Conservation (phyloP, 2,329 filamentous ascomycete genomes). For the Penicillium sp. region DNA sequence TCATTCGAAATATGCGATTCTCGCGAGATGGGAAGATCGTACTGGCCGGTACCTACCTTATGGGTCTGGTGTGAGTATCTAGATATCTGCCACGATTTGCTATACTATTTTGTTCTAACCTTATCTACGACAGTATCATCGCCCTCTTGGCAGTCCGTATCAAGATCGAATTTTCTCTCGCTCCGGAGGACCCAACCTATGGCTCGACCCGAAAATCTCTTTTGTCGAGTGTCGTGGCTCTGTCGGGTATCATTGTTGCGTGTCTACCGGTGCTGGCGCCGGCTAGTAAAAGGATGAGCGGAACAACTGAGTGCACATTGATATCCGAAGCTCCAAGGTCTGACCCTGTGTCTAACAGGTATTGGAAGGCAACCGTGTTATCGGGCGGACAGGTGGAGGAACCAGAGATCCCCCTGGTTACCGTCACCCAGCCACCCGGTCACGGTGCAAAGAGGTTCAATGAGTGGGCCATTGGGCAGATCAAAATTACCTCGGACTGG, state of each 20-base stretch:
- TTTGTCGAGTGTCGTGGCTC: conserved; percentile 11
- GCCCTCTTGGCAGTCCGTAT: conserved; percentile 14
- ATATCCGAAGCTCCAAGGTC: not conserved
- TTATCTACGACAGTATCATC: conserved; percentile 12
- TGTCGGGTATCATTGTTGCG: conserved; percentile 21
- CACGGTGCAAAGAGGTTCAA: conserved; percentile 19
- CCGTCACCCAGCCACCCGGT: conserved; percentile 12
- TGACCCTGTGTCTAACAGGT: conserved; percentile 8
- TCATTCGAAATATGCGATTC: conserved; percentile 8
- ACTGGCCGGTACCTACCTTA: conserved; percentile 9
- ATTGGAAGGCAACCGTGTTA: conserved; percentile 19
- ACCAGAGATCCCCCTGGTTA: conserved; percentile 20
- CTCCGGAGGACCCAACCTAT: conserved; percentile 13
- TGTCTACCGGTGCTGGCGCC: conserved; percentile 20
- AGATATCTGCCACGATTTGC: too few relatives aligned
- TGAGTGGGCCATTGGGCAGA: conserved; percentile 22
- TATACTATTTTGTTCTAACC: not conserved
- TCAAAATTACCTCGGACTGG: conserved; percentile 29
- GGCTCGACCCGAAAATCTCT: conserved; percentile 18
- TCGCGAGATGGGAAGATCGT: conserved; percentile 9
- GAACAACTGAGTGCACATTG: conserved; percentile 6
- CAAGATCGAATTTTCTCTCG: conserved; percentile 12
- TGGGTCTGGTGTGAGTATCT: conserved; percentile 21
- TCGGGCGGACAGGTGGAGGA: conserved; percentile 14
- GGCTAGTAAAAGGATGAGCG: conserved; percentile 5